Base-by-base conservation (phyloP, 1,284 basidiomycete genomes). In the Erythrobasidium hasegawianum region DNA sequence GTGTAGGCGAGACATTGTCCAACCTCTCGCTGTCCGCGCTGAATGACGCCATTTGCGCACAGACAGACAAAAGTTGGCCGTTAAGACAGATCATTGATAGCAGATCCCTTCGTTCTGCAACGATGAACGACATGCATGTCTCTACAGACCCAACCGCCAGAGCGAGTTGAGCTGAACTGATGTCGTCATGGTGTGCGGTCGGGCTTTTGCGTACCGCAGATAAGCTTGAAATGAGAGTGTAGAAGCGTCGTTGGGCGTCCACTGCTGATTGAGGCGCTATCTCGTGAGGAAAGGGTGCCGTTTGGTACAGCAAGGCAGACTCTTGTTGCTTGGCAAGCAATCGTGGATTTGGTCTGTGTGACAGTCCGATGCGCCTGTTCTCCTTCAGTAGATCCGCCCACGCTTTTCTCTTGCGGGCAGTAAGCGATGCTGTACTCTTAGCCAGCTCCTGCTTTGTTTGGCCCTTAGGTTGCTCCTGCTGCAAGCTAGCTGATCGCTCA, bases 361-460 rank as follows among this genome's bases (percentile, higher is more conserved):
- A 82, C 64, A 97, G 82, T 3, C 96, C 96, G 29, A 86, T 80
- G 0, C 84, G 83, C 74, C 90, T 90, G 41, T 97, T 81, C 74
- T 94, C 90, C 78, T 93, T 95, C 69, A 97, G 81, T 22, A 97
- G 80, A 75, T 97, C 92, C 27, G 87, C 86, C 84, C 88, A 94
- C 0, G 93, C 94, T 75, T 91, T 92, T 68, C 89, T 83, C 79
- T 98, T 99, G 33, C 90, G 84, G 8, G 77, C 76, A 16, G 87
- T 84, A 56, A 94, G 78, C 40, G 87, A 84, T 76, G 95, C 96
- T 70, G 85, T 81, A 50, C 84, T 81, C 78, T 90, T 93, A 66
- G 81, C 81, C 58, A 87, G 85, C 33, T 65, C 70, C 54, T 84
- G 85, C 69, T 88, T 85, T 38, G 59, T 40, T 9, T 50, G 26